Evolutionary conservation across 345 rosid species (phyloP), one percentile per base, ranked within the genome.

Genomic region (Lepidium didymum): DNA sequence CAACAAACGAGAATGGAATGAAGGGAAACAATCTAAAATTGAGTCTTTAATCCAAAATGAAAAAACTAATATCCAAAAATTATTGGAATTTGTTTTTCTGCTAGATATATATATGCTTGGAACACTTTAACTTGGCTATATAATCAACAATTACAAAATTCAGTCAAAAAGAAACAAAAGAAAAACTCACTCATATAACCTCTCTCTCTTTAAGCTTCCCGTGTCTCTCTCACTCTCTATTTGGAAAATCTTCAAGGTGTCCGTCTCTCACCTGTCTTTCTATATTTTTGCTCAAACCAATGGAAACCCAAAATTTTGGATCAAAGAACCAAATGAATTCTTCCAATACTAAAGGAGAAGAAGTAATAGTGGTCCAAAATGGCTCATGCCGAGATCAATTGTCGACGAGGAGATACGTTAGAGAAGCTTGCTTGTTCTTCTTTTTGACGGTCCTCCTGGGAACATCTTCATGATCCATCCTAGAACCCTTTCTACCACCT

Each of bases 391-490:
- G 29, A 16, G 70, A 68, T 68, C 47, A 74, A 67, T 36, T 59
- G 55, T 51, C 50, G 45, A 63, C 6, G 63, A 36, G 58, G 34
- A 13, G 65, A 34, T 11, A 38, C 44, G 67, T 80, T 85, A 95
- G 41, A 91, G 85, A 70, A 83, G 92, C 85, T 89, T 95, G 90
- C 93, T 86, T 59, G 88, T 81, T 77, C 98, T 81, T 68, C 93
- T 78, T 78, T 79, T 87, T 15, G 98, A 70, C 3, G 96, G 88
- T 13, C 98, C 99, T 61, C 98, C 96, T 1, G 98, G 99, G 68
- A 95, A 95, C 64, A 91, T 87, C 80, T 88, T 91, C 96, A 95
- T 91, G 51, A 95, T 91, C 99, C 98, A 95, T 47, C 96, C 99
- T 72, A 95, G 77, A 23, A 95, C 98, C 81, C 97, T 87, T 78